phyloP scores from a whole-genome alignment of 306 rosid genomes.

The Malus orientalis region DNA sequence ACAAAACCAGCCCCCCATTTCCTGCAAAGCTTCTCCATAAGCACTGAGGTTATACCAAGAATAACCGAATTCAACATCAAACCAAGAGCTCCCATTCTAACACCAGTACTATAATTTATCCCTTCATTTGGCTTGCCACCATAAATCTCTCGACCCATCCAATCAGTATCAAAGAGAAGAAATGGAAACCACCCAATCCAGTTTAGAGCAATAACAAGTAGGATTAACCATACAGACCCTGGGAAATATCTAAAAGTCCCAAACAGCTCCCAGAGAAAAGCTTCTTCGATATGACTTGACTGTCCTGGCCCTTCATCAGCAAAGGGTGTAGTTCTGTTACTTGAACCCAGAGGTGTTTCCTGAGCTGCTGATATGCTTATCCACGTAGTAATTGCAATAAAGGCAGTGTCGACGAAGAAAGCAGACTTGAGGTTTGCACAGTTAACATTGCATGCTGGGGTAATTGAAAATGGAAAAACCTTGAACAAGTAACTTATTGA shows the following conservation, averaged over 20 bases:
- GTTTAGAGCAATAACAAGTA: conserved; percentile 71
- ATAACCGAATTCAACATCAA: conserved; percentile 80
- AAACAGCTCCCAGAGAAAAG: conserved; percentile 83
- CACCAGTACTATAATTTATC: conserved; percentile 56
- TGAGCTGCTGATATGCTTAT: conserved; percentile 60
- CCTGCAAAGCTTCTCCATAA: conserved; percentile 85
- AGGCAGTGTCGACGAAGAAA: conserved; percentile 53
- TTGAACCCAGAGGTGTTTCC: conserved; percentile 58
- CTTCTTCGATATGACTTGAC: conserved; percentile 60
- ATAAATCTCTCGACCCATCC: conserved; percentile 99
- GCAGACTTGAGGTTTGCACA: conserved; percentile 99
- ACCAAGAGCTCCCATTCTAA: conserved; percentile 94
- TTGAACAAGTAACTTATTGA: conserved; percentile 78
- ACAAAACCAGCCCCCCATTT: conserved; percentile 82
- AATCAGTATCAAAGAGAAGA: conserved; percentile 85
- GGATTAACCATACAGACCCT: conserved; percentile 57
- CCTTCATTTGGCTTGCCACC: conserved; percentile 91
- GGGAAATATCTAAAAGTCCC: conserved; percentile 84
- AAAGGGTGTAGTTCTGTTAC: conserved; percentile 11
- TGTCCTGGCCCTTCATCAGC: conserved; percentile 44
- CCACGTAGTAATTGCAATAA: conserved; percentile 59
- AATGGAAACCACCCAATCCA: conserved; percentile 98
- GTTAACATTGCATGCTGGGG: conserved; percentile 58
- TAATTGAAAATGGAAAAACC: conserved; percentile 60
- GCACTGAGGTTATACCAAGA: conserved; percentile 81